phyloP scores from a whole-genome alignment of 352 stramenopile species.

The Globisporangium nunn region DNA sequence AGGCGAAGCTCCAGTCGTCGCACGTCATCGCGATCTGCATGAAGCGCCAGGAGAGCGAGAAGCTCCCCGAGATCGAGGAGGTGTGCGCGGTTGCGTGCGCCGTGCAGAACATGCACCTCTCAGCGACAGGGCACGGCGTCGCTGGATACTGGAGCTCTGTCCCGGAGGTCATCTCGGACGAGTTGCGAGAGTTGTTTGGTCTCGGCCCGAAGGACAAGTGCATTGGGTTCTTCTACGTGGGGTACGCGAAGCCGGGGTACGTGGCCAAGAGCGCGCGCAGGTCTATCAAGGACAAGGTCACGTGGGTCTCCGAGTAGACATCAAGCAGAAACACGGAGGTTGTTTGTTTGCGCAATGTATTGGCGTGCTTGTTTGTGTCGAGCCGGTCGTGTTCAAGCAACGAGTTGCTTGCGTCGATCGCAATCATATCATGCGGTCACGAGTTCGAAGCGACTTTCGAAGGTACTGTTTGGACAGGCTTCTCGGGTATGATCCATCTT shows the following conservation, averaged over 20 bases:
- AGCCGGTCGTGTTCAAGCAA: too few relatives aligned
- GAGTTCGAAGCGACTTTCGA: too few relatives aligned
- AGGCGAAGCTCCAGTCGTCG: slow-evolving; percentile 58
- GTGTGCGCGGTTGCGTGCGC: slow-evolving; percentile 65
- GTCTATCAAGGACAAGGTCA: slow-evolving; percentile 73
- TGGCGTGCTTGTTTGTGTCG: not conserved
- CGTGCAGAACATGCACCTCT: slow-evolving; percentile 83
- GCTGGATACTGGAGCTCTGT: slow-evolving; percentile 84
- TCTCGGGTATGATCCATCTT: too few relatives aligned
- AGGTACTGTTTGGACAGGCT: too few relatives aligned
- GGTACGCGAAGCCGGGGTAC: slow-evolving; percentile 44
- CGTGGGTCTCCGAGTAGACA: slow-evolving; percentile 28
- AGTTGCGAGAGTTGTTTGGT: slow-evolving; percentile 77
- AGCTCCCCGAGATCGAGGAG: slow-evolving; percentile 78
- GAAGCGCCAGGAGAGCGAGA: slow-evolving; percentile 80
- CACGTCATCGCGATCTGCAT: slow-evolving; percentile 84
- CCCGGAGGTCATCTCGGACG: slow-evolving; percentile 41
- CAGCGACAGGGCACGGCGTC: slow-evolving; percentile 52
- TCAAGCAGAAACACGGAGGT: not conserved
- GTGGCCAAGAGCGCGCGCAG: slow-evolving; percentile 49
- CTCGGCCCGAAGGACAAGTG: slow-evolving; percentile 71
- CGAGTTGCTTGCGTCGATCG: too few relatives aligned
- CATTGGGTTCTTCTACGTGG: slow-evolving; percentile 81
- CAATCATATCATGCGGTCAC: too few relatives aligned
- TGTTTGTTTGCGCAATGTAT: not conserved